Percentiles rank a stretch among this genome's conserved stretches.
phyloP scores from a whole-genome alignment of 1,284 basidiomycete genomes.

The Leccinum pachyderme region DNA sequence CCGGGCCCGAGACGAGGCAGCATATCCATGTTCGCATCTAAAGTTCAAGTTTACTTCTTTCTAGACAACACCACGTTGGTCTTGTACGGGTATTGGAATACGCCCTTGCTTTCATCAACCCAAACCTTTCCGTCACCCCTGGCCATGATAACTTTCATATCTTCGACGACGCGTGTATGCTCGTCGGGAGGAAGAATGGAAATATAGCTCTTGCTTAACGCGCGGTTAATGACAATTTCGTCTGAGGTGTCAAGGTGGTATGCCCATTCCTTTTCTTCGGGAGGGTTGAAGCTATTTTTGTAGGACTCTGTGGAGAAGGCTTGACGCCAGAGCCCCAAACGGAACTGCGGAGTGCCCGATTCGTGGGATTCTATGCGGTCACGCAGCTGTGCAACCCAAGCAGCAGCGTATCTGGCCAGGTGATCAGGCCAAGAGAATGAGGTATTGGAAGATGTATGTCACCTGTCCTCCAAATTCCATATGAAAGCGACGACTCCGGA shows the following conservation, averaged over 20 bases:
- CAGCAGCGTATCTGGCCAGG: constrained; percentile 48
- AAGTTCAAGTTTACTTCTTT: constrained; percentile 31
- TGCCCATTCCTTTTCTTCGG: constrained; percentile 51
- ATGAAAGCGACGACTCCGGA: constrained; percentile 62
- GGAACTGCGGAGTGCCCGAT: constrained; percentile 68
- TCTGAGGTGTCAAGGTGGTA: constrained; percentile 48
- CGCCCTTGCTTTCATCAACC: constrained; percentile 47
- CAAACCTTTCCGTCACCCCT: constrained; percentile 44
- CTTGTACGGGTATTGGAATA: constrained; percentile 56
- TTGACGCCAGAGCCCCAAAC: constrained; percentile 65
- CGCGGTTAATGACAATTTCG: constrained; percentile 58
- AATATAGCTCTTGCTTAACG: constrained; percentile 74
- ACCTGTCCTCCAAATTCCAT: constrained; percentile 82
- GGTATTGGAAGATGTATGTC: not conserved
- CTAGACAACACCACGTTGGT: constrained; percentile 43
- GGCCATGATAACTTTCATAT: constrained; percentile 49
- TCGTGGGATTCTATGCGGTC: constrained; percentile 67
- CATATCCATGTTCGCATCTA: not conserved
- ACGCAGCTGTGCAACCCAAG: constrained; percentile 70
- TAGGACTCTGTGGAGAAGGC: constrained; percentile 60
- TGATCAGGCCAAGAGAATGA: not conserved
- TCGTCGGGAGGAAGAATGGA: constrained; percentile 54
- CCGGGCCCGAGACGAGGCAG: not conserved
- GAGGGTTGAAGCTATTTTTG: constrained; percentile 48
- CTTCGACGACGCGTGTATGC: constrained; percentile 47